Conservation (phyloP, 495 filamentous ascomycete species). For the Margaritispora aquatica region DNA sequence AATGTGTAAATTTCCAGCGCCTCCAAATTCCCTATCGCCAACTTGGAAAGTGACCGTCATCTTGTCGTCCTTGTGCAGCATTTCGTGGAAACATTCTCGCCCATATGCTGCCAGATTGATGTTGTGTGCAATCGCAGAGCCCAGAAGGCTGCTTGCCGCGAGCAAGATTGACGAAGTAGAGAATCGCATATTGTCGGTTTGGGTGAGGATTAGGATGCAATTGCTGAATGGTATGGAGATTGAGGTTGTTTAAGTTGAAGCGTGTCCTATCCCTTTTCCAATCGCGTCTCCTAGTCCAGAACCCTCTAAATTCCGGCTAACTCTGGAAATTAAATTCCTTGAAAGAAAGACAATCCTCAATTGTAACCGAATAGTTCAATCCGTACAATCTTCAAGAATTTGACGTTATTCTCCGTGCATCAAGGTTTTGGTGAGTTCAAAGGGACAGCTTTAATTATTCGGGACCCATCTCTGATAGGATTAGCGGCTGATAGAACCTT, state of each 20-base stretch:
- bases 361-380: too few species aligned
- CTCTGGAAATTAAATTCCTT: background rate
- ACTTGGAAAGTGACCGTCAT: slow-evolving; percentile 99
- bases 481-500: background rate
- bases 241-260: background rate
- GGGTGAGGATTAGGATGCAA: background rate
- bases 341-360: too few species aligned
- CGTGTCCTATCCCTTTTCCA: background rate
- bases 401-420: background rate
- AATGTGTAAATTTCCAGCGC: slow-evolving; percentile 89
- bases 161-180: slow-evolving; percentile 52
- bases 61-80: slow-evolving; percentile 84
- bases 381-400: background rate
- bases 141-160: slow-evolving; percentile 55
- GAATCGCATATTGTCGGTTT: slow-evolving; percentile 43
- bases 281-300: background rate
- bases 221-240: background rate
- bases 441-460: slow-evolving; percentile 6
- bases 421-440: background rate
- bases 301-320: background rate
- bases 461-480: background rate
- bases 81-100: slow-evolving; percentile 96
- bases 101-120: slow-evolving; percentile 89
- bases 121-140: slow-evolving; percentile 72
- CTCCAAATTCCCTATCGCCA: slow-evolving; percentile 92